Evolutionary conservation across 2,329 filamentous ascomycete genomes (phyloP).

Genomic region (Helminthosporium solani): DNA sequence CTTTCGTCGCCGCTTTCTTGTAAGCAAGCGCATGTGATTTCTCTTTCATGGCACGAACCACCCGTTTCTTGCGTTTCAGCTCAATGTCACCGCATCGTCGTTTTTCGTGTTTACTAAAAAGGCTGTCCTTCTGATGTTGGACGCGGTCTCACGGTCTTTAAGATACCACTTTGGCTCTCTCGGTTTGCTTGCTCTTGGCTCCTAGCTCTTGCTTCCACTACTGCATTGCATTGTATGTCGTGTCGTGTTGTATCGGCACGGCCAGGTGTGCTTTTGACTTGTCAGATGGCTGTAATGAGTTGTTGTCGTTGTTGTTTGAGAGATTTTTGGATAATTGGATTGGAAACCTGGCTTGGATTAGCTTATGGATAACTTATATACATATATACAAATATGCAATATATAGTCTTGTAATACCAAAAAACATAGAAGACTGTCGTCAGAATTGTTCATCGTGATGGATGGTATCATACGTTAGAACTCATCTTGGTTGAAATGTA

Average conservation of each 20-base stretch:
- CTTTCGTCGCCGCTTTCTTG: slow-evolving; percentile 41
- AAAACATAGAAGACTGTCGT: no score
- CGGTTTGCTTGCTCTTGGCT: slow-evolving; percentile 23
- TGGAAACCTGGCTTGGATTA: background rate
- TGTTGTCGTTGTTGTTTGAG: background rate
- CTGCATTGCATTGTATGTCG: no score
- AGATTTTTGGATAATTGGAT: background rate
- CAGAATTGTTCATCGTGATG: no score
- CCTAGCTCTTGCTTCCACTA: no score
- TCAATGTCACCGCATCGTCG: slow-evolving; percentile 13
- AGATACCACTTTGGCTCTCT: slow-evolving; percentile 30
- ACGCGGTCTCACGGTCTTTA: slow-evolving; percentile 26
- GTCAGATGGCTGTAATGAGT: slow-evolving; percentile 1
- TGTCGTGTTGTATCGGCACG: no score
- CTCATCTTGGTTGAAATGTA: no score
- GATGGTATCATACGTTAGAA: no score
- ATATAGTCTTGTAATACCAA: no score
- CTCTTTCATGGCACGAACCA: slow-evolving; percentile 1
- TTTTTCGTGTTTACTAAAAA: slow-evolving; percentile 6
- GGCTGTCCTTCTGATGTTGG: slow-evolving; percentile 1
- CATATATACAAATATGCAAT: background rate
- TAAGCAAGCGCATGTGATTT: no score
- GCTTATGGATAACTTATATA: background rate
- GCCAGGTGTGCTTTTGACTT: no score
- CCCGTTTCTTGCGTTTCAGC: slow-evolving; percentile 11